phyloP scores from a whole-genome alignment of 441 rosid species.

The Gossypium aridum region DNA sequence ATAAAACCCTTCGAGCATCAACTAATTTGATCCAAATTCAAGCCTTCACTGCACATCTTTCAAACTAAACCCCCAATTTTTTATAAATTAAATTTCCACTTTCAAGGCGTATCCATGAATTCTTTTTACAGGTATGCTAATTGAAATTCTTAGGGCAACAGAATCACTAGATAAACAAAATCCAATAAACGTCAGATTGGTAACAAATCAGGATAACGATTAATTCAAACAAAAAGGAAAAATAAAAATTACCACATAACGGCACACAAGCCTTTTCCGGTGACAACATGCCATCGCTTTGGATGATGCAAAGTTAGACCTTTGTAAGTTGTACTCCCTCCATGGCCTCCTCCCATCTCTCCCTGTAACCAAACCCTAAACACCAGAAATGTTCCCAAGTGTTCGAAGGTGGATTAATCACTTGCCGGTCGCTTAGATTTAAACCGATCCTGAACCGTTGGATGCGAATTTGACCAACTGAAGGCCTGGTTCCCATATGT shows the following conservation, averaged over 20 bases:
- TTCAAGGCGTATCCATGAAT: not conserved
- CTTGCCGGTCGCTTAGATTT: not conserved
- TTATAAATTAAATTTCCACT: not conserved
- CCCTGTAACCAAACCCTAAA: conserved; percentile 22
- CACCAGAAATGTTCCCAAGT: conserved; percentile 10
- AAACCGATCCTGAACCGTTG: not conserved
- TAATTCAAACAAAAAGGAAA: not conserved
- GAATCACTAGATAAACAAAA: not conserved
- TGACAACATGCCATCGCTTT: conserved; percentile 80
- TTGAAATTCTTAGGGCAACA: not conserved
- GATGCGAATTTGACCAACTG: not conserved
- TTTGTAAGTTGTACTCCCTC: conserved; percentile 59
- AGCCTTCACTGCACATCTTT: not conserved
- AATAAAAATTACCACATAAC: conserved; percentile 65
- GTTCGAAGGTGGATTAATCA: not conserved
- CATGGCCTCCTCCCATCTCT: conserved; percentile 68
- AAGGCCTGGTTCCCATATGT: not conserved
- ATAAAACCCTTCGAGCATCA: not conserved
- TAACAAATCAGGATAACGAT: not conserved
- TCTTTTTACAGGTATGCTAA: not conserved
- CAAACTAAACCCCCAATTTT: not conserved
- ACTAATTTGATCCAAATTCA: not conserved
- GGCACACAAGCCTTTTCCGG: conserved; percentile 93
- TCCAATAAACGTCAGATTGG: not conserved
- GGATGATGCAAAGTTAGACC: conserved; percentile 77